These are phyloP conservation scores for Hypoxylon lenormandii DNA, from an alignment of 495 filamentous ascomycete species.

Conservation along the genomic window DNA sequence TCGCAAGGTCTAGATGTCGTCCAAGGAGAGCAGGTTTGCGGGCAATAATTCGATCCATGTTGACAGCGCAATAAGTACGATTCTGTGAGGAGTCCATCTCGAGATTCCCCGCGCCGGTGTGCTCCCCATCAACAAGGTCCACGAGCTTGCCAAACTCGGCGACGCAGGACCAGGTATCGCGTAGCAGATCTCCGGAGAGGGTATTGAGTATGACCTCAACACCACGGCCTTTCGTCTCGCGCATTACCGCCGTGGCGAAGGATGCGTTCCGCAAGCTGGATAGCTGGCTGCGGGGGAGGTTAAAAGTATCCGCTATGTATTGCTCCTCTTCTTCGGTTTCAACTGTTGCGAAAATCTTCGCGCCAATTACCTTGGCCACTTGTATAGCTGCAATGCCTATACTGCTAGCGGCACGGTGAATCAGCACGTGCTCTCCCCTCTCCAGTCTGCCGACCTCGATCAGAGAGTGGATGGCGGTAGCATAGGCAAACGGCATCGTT, in stretches of 20 bases:
- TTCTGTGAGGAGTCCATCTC: slow-evolving; percentile 57
- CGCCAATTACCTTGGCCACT: slow-evolving; percentile 62
- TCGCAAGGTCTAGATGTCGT: no score
- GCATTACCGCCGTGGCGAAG: slow-evolving; percentile 58
- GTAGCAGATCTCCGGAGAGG: slow-evolving; percentile 64
- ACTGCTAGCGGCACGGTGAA: slow-evolving; percentile 68
- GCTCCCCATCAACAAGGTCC: slow-evolving; percentile 65
- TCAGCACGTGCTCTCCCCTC: slow-evolving; percentile 60
- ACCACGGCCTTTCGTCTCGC: slow-evolving; percentile 59
- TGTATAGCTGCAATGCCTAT: slow-evolving; percentile 70
- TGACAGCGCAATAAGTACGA: slow-evolving; percentile 36
- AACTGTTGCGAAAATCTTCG: slow-evolving; percentile 64
- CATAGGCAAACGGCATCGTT: no score
- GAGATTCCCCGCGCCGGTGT: slow-evolving; percentile 52
- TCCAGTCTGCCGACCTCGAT: slow-evolving; percentile 22
- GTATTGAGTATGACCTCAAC: slow-evolving; percentile 67
- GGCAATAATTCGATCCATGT: no score
- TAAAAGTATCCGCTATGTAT: slow-evolving; percentile 53
- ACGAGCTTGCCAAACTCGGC: slow-evolving; percentile 68
- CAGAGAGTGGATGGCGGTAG: no score
- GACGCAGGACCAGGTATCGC: slow-evolving; percentile 66
- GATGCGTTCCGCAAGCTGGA: slow-evolving; percentile 53
- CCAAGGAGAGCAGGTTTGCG: slow-evolving; percentile 31
- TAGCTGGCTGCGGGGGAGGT: slow-evolving; percentile 60
- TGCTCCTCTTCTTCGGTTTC: slow-evolving; percentile 55